Evolutionary conservation across 352 stramenopile genomes (phyloP), one percentile per base, ranked within the genome.

Genomic region (Phytophthora niederhauseri): DNA sequence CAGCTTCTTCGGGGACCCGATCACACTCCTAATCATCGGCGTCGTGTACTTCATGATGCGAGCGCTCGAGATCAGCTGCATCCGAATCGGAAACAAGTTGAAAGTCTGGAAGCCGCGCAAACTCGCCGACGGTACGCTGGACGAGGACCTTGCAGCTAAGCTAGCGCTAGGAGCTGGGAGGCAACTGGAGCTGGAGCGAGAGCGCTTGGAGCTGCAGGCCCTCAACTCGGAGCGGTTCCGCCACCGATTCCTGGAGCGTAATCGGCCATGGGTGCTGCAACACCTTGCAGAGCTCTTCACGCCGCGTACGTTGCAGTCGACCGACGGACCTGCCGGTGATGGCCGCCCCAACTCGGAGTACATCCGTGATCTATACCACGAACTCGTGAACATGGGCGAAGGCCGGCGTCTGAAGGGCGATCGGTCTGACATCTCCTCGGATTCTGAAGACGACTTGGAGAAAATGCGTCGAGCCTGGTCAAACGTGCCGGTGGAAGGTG

Each of bases 171-270:
- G 95, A 30, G 94, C 97, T 53, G 97, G 97, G 26, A 78, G 95
- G 20, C 95, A 99, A 77, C 91, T 89, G 72, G 96, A 98, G 62
- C 77, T 98, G 14, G 97, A 99, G 80, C 85, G 94, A 59, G 97
- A 99, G 72, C 84, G 96, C 6, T 82, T 99, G 45, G 97, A 99
- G 71, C 80, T 99, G 15, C 87, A 98, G 55, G 97, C 95, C 19
- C 85, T 99, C 66, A 99, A 99, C 78, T 98, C 91, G 68, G 97
- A 99, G 72, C 80, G 92, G 14, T 99, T 99, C 75, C 85, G 97
- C 11, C 95, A 99, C 65, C 88, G 97, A 12, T 99, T 99, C 71
- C 83, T 99, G 36, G 96, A 99, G 50, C 91, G 96, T 50, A 99
- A 99, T 76, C 82, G 94, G 0, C 97, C 97, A 19, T 99, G 97